These are phyloP conservation scores for Microcyclospora pomicola DNA, from an alignment of 2,329 filamentous ascomycete species.

Conservation along the genomic window DNA sequence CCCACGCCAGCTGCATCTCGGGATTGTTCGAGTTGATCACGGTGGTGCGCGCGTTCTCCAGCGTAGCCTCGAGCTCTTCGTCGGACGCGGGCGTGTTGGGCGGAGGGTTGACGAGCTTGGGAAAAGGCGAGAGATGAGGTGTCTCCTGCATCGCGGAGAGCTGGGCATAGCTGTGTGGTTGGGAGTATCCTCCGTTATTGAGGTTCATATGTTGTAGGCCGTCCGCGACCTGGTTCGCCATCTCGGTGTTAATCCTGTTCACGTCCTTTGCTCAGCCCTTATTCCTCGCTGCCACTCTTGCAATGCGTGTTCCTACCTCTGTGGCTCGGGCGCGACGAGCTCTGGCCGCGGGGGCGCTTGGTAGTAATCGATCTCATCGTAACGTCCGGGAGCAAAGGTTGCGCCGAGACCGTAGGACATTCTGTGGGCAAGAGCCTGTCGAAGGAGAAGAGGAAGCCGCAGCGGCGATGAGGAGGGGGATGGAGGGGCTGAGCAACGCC, in stretches of 20 bases:
- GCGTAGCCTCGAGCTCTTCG: constrained; percentile 79
- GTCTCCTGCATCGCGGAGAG: constrained; percentile 30
- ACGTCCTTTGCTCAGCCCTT: background rate
- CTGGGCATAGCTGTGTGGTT: constrained; percentile 19
- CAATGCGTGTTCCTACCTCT: constrained; percentile 38
- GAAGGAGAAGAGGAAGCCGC: no score
- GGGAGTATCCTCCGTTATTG: constrained; percentile 17
- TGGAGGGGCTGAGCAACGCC: no score
- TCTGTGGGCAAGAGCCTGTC: constrained; percentile 5
- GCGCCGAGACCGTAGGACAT: constrained; percentile 32
- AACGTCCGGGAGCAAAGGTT: constrained; percentile 54
- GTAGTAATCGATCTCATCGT: constrained; percentile 52
- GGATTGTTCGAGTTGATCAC: constrained; percentile 91
- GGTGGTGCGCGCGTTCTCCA: constrained; percentile 69
- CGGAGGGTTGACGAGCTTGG: constrained; percentile 61
- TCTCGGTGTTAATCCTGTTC: constrained; percentile 46
- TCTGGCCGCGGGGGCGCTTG: constrained; percentile 44
- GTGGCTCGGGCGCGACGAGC: constrained; percentile 55
- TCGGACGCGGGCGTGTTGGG: constrained; percentile 87
- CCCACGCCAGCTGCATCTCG: constrained; percentile 93
- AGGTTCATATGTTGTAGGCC: constrained; percentile 78
- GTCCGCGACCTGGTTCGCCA: constrained; percentile 92
- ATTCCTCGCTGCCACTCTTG: background rate
- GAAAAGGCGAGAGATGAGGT: constrained; percentile 84
- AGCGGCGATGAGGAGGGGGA: no score